Percentiles rank a stretch among this genome's conserved stretches.
phyloP scores from a whole-genome alignment of 1,284 basidiomycete species.

The Tremellales sp. region DNA sequence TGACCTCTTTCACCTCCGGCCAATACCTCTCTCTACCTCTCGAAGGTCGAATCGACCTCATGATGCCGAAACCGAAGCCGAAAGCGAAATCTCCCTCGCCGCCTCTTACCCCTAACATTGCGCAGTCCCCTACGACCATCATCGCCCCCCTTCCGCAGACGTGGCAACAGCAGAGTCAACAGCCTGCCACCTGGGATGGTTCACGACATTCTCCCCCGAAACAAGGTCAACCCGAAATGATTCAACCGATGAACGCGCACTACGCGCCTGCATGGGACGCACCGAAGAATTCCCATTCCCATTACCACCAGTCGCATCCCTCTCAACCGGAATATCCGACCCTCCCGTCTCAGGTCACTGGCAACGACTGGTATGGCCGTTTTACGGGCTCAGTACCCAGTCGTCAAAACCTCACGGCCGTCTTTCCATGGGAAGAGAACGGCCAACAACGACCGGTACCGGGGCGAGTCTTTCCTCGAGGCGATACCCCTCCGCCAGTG shows the following conservation, averaged over 20 bases:
- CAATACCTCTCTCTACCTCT: slow-evolving; percentile 74
- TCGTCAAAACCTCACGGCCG: slow-evolving; percentile 62
- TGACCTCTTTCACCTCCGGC: slow-evolving; percentile 56
- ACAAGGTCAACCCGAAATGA: slow-evolving; percentile 49
- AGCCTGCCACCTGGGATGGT: slow-evolving; percentile 51
- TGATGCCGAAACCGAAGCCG: slow-evolving; percentile 50
- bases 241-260: slow-evolving; percentile 45
- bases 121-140: slow-evolving; percentile 18
- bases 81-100: slow-evolving; percentile 6
- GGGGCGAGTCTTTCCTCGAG: slow-evolving; percentile 69
- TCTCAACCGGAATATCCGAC: slow-evolving; percentile 35
- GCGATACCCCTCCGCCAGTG: slow-evolving; percentile 56
- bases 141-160: slow-evolving; percentile 23
- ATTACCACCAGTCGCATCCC: slow-evolving; percentile 23
- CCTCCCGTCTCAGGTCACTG: slow-evolving; percentile 37
- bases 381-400: slow-evolving; percentile 59
- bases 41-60: slow-evolving; percentile 77
- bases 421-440: slow-evolving; percentile 90
- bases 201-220: slow-evolving; percentile 49
- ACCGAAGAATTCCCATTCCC: slow-evolving; percentile 42
- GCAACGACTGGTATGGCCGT: slow-evolving; percentile 51
- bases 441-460: slow-evolving; percentile 59
- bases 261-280: slow-evolving; percentile 55
- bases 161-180: slow-evolving; percentile 21
- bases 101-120: slow-evolving; percentile 51